These are phyloP conservation scores for Paragyromitra xinjiangensis DNA, from an alignment of 495 filamentous ascomycete genomes.

Conservation along the genomic window DNA sequence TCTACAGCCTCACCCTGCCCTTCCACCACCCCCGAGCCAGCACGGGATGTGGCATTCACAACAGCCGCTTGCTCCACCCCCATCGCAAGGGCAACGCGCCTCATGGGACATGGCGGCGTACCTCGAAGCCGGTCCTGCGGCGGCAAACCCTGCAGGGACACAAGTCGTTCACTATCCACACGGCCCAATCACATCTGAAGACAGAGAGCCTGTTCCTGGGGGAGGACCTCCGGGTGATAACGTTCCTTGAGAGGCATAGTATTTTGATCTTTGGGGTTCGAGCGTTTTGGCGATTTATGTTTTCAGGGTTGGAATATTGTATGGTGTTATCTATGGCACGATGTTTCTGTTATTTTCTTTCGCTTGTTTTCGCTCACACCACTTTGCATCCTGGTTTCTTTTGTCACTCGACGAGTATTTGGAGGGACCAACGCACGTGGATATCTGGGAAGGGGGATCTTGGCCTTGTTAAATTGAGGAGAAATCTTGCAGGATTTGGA, in stretches of 20 bases:
- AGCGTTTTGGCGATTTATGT: conserved; percentile 55
- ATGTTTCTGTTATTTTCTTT: conserved; percentile 28
- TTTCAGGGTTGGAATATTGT: conserved; percentile 47
- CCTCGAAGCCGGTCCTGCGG: conserved; percentile 41
- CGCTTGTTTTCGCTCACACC: conserved; percentile 41
- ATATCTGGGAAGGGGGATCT: conserved; percentile 13
- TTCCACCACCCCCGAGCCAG: conserved; percentile 39
- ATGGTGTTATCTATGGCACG: conserved; percentile 45
- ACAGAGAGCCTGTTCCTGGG: conserved; percentile 45
- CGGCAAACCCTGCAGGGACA: conserved; percentile 48
- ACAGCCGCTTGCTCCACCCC: conserved; percentile 46
- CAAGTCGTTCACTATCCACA: conserved; percentile 52
- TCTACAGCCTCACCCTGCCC: conserved; percentile 47
- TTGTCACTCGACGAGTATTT: conserved; percentile 29
- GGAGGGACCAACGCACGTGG: conserved; percentile 12
- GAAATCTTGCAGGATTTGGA: conserved; percentile 22
- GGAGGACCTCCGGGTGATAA: conserved; percentile 43
- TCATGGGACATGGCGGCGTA: conserved; percentile 51
- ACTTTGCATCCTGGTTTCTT: conserved; percentile 52
- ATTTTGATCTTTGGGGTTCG: conserved; percentile 50
- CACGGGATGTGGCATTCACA: conserved; percentile 51
- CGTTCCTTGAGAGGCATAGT: conserved; percentile 40
- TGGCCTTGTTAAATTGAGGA: background rate
- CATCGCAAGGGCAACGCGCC: conserved; percentile 43
- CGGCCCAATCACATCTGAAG: conserved; percentile 47